Conservation (phyloP, 768 basidiomycete genomes). For the Lentinula raphanica region DNA sequence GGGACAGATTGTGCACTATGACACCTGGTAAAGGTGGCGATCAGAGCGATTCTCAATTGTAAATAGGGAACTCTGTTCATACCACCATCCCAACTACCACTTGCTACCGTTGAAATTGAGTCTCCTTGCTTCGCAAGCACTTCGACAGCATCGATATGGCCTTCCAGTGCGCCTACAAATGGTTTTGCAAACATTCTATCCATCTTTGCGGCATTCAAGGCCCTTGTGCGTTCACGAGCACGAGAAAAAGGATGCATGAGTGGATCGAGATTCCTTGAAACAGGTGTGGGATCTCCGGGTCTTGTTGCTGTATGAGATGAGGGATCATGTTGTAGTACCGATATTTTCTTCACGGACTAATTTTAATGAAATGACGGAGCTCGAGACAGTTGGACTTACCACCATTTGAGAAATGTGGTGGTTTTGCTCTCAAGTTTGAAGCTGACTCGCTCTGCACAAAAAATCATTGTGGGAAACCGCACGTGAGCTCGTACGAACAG, state of each 20-base stretch:
- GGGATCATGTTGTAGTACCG: constrained; percentile 80
- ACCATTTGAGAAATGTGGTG: neutral
- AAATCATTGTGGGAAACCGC: neutral
- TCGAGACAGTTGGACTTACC: neutral
- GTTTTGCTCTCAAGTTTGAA: neutral
- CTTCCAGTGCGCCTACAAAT: constrained; percentile 84
- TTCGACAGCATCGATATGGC: constrained; percentile 94
- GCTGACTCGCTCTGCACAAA: too few relatives aligned
- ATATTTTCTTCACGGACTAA: constrained; percentile 57
- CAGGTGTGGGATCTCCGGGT: constrained; percentile 81
- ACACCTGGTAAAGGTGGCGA: constrained; percentile 47
- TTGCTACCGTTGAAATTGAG: constrained; percentile 74
- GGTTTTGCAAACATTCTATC: constrained; percentile 98
- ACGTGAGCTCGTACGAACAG: neutral
- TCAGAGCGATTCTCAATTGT: neutral
- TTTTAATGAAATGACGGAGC: neutral
- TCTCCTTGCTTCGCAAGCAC: constrained; percentile 68
- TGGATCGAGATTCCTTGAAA: constrained; percentile 88
- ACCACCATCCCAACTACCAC: constrained; percentile 97
- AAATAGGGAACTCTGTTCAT: constrained; percentile 22
- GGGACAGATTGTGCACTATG: constrained; percentile 76
- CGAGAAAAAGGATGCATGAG: constrained; percentile 94
- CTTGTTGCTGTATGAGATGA: constrained; percentile 67
- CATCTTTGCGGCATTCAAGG: constrained; percentile 93
- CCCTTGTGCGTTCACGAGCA: constrained; percentile 88